Percentiles rank a stretch among this genome's conserved stretches.
Conservation (phyloP, 176 grass and related monocot species). For the Aegilops speltoides region DNA sequence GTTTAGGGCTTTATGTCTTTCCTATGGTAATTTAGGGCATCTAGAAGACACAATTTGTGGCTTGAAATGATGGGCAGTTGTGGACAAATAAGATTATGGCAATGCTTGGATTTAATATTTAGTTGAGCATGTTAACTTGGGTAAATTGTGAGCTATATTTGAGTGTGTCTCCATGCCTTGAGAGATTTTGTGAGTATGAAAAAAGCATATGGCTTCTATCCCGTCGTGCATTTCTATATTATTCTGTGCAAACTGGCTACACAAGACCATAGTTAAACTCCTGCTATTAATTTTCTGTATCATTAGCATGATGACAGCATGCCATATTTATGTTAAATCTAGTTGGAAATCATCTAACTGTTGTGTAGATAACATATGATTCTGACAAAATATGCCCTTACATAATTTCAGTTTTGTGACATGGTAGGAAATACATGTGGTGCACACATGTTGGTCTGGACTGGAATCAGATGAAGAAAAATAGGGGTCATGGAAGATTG, state of each 20-base stretch:
- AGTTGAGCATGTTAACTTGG: no score
- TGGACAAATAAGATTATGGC: neutral
- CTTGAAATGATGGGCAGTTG: neutral
- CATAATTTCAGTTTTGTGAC: no score
- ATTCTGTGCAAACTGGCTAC: neutral
- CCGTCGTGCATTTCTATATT: neutral
- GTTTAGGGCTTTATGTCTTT: neutral
- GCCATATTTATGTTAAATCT: neutral
- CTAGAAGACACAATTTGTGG: neutral
- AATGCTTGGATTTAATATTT: neutral
- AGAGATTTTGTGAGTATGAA: neutral
- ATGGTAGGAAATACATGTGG: no score
- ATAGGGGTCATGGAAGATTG: conserved; percentile 49
- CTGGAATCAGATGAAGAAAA: conserved; percentile 18
- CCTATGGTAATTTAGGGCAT: neutral
- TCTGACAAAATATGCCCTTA: no score
- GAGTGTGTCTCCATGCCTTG: neutral
- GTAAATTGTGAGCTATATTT: neutral
- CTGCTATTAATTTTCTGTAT: neutral
- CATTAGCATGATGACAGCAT: neutral
- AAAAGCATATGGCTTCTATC: neutral
- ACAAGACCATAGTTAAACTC: neutral
- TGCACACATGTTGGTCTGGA: no score
- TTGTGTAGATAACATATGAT: neutral
- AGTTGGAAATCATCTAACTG: neutral